phyloP scores from a whole-genome alignment of 768 basidiomycete species.

The Boletales sp. region DNA sequence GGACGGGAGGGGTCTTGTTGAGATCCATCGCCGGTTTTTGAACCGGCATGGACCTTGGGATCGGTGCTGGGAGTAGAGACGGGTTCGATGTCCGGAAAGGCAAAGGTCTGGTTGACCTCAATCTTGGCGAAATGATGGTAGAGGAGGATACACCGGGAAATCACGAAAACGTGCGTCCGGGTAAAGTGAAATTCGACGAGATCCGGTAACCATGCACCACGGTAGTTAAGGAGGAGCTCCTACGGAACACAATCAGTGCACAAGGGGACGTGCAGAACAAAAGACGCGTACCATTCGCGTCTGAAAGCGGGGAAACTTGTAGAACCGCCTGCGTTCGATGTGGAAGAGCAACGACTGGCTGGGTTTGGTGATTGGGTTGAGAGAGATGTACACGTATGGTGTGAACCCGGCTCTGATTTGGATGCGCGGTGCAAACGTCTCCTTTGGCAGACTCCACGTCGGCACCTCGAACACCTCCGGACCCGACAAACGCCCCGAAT shows the following conservation, averaged over 20 bases:
- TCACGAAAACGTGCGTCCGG: slow-evolving; percentile 13
- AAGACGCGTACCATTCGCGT: slow-evolving; percentile 8
- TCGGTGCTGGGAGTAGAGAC: background rate
- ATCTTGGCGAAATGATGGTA: slow-evolving; percentile 2
- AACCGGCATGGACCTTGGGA: no score
- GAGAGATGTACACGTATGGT: slow-evolving; percentile 15
- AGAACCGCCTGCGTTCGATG: slow-evolving; percentile 10
- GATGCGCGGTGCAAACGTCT: slow-evolving; percentile 12
- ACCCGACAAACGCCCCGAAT: slow-evolving; percentile 10
- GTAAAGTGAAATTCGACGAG: slow-evolving; percentile 16
- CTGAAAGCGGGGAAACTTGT: slow-evolving; percentile 20
- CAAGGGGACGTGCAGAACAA: background rate
- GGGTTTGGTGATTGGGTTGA: slow-evolving; percentile 10
- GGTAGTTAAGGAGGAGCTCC: slow-evolving; percentile 16
- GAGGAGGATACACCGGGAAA: slow-evolving; percentile 13
- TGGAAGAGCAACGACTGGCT: slow-evolving; percentile 15
- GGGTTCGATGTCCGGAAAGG: slow-evolving; percentile 12
- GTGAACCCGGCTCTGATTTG: slow-evolving; percentile 6
- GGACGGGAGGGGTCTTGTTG: background rate
- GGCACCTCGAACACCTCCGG: slow-evolving; percentile 15
- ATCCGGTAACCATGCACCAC: slow-evolving; percentile 17
- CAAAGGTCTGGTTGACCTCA: slow-evolving; percentile 20
- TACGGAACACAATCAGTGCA: background rate
- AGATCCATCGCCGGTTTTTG: background rate
- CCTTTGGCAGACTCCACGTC: slow-evolving; percentile 6